Percentiles rank a stretch among this genome's conserved stretches.
Conservation (phyloP, 2,329 filamentous ascomycete species). For the Pseudocercospora vitis region DNA sequence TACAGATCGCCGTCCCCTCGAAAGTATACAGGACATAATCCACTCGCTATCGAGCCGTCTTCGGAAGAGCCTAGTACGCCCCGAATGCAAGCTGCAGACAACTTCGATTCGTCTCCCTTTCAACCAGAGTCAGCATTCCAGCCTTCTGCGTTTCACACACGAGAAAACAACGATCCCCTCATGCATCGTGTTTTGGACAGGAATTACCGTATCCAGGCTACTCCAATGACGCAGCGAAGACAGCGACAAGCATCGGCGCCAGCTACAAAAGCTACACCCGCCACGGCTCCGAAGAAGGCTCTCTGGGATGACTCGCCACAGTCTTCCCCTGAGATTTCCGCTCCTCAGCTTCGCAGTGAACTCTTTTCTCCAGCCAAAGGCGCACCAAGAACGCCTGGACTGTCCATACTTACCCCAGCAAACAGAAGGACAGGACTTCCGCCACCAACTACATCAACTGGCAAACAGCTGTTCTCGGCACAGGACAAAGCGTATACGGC, state of each 20-base stretch:
- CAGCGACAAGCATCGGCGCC: slow-evolving; percentile 22
- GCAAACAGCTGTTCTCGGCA: slow-evolving; percentile 38
- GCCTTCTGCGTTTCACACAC: slow-evolving; percentile 34
- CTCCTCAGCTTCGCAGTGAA: slow-evolving; percentile 79
- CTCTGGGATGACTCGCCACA: slow-evolving; percentile 49
- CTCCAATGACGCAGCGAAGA: slow-evolving; percentile 61
- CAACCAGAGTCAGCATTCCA: slow-evolving; percentile 46
- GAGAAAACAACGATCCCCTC: slow-evolving; percentile 66
- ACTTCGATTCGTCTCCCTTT: slow-evolving; percentile 52
- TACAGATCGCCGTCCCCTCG: slow-evolving; percentile 39
- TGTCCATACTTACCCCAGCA: slow-evolving; percentile 75
- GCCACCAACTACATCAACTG: slow-evolving; percentile 36
- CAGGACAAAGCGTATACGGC: slow-evolving; percentile 33
- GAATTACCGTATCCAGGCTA: slow-evolving; percentile 90
- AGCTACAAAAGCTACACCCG: slow-evolving; percentile 38
- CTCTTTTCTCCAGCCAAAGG: slow-evolving; percentile 59
- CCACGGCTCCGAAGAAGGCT: slow-evolving; percentile 36
- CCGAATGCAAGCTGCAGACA: slow-evolving; percentile 22
- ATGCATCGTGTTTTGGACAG: slow-evolving; percentile 93
- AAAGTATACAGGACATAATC: slow-evolving; percentile 45
- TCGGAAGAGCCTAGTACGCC: slow-evolving; percentile 36
- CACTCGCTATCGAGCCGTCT: slow-evolving; percentile 23
- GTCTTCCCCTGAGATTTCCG: slow-evolving; percentile 67
- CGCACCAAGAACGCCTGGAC: slow-evolving; percentile 70
- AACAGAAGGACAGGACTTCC: slow-evolving; percentile 27